Evolutionary conservation across 1,284 basidiomycete species (phyloP).

Genomic region (Kwoniella shivajii): DNA sequence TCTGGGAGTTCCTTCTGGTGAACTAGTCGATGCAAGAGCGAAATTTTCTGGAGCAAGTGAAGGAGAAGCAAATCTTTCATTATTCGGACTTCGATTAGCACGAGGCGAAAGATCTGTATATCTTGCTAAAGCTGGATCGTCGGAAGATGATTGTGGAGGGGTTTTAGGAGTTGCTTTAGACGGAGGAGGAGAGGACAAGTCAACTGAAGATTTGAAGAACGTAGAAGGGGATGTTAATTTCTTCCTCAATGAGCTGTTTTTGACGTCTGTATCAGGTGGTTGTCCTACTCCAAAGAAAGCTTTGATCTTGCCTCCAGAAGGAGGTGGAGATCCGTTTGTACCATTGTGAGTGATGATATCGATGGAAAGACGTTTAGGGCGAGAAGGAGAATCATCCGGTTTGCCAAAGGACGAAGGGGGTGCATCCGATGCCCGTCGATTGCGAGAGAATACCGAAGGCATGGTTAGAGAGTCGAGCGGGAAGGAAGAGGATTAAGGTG

Average conservation of each 20-base stretch:
- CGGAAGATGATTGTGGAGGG: not conserved
- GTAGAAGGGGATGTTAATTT: constrained; percentile 23
- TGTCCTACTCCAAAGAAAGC: constrained; percentile 17
- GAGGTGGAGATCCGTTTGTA: constrained; percentile 4
- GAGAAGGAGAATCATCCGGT: not conserved
- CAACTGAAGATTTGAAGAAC: constrained; percentile 16
- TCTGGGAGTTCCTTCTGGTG: constrained; percentile 19
- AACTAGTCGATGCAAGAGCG: constrained; percentile 23
- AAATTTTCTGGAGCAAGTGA: constrained; percentile 29
- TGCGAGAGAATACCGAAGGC: constrained; percentile 24
- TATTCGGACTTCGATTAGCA: not conserved
- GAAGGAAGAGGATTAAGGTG: not conserved
- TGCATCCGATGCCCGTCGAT: constrained; percentile 24
- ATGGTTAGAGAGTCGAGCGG: constrained; percentile 4
- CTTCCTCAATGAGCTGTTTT: constrained; percentile 15
- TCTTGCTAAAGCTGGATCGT: constrained; percentile 10
- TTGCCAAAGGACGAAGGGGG: not conserved
- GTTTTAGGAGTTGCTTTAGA: constrained; percentile 6
- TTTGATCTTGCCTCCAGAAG: constrained; percentile 23
- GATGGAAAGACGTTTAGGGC: constrained; percentile 17
- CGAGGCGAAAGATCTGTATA: constrained; percentile 24
- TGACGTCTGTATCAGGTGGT: constrained; percentile 6
- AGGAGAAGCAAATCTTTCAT: constrained; percentile 20
- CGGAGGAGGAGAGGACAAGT: constrained; percentile 4
- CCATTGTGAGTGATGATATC: constrained; percentile 6